Percentiles rank a stretch among this genome's conserved stretches.
phyloP scores from a whole-genome alignment of 148 eudicot genomes.

The Rhododendron vialii region DNA sequence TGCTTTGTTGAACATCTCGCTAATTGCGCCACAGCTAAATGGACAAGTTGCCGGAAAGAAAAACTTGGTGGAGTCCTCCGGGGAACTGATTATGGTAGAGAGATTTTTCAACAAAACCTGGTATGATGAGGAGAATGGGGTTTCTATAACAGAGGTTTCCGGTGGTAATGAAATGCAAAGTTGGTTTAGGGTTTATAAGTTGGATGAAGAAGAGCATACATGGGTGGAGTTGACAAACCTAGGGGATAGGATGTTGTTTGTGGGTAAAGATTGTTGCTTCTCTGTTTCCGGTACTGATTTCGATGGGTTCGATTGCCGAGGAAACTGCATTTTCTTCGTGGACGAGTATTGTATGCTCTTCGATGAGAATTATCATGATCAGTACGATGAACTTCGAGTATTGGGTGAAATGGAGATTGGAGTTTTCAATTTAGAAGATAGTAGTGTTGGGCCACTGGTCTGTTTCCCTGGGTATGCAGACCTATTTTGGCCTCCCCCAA shows the following conservation, averaged over 20 bases:
- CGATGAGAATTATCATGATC: neutral
- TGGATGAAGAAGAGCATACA: neutral
- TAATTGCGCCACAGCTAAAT: neutral
- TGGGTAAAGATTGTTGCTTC: neutral
- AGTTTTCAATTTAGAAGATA: neutral
- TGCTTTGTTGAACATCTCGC: neutral
- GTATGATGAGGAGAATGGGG: neutral
- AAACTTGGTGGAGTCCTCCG: neutral
- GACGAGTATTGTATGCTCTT: neutral
- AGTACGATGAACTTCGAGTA: neutral
- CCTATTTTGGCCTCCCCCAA: neutral
- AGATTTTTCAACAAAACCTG: neutral
- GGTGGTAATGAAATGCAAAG: neutral
- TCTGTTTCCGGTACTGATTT: neutral
- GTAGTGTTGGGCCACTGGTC: neutral
- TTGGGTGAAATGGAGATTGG: neutral
- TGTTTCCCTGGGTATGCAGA: neutral
- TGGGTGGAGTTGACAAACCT: neutral
- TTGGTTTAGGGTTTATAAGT: neutral
- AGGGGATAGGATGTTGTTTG: neutral
- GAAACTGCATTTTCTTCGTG: neutral
- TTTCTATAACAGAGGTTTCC: neutral
- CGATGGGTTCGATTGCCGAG: neutral
- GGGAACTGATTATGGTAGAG: neutral
- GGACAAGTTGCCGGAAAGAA: neutral